Evolutionary conservation across 2,329 filamentous ascomycete species (phyloP).

Genomic region (Penicillium corylophilum): DNA sequence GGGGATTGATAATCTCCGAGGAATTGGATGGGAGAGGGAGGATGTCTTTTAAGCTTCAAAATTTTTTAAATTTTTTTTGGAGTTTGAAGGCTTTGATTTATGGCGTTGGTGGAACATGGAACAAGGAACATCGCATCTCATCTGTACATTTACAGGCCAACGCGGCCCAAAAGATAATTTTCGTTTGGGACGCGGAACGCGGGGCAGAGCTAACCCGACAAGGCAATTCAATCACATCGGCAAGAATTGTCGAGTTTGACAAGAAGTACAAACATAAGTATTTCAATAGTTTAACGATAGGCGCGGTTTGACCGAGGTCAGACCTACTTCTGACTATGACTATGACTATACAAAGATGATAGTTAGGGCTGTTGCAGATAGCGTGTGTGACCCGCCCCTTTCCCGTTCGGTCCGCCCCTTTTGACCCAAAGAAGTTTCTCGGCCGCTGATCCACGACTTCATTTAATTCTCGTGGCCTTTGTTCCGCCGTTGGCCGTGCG

Average conservation of each 20-base stretch:
- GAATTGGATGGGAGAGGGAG: constrained; percentile 76
- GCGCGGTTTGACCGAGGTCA: no score
- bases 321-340: no score
- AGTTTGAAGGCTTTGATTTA: no score
- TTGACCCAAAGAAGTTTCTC: constrained; percentile 25
- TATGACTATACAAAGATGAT: no score
- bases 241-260: background rate
- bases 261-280: background rate
- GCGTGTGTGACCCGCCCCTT: constrained; percentile 9
- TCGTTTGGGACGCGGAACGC: constrained; percentile 18
- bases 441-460: constrained; percentile 23
- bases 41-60: constrained; percentile 62
- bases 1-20: constrained; percentile 62
- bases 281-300: no score
- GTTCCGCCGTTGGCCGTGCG: constrained; percentile 16
- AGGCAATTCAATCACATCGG: constrained; percentile 20
- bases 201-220: constrained; percentile 25
- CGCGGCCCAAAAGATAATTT: constrained; percentile 1
- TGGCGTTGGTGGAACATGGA: background rate
- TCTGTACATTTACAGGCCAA: background rate
- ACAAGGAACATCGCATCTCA: constrained; percentile 6
- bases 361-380: background rate
- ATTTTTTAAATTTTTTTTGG: background rate
- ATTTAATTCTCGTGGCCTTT: constrained; percentile 25
- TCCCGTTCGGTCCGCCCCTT: constrained; percentile 23